Base-by-base conservation (phyloP, 176 grass and related monocot species). In the Pontederia paniculata region DNA sequence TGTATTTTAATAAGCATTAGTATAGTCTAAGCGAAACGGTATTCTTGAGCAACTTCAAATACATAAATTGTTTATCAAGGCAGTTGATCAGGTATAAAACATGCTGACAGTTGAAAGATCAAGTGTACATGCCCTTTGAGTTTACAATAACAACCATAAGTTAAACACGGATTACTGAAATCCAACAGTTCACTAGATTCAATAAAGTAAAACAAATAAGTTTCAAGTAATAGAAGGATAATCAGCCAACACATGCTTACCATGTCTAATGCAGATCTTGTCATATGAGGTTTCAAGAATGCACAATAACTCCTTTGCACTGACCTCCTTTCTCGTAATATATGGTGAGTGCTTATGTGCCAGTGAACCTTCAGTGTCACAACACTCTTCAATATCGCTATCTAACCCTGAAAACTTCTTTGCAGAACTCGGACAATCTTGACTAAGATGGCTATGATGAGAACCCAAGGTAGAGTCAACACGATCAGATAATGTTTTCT, bases 201-300 rank as follows among this genome's bases (percentile, higher is more conserved):
- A 2, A 37, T 37, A 37, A 37, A 37, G 28, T 37, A 37, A 37
- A 37, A 3, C 28, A 37, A 21, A 52, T 72, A 45, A 54, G 50
- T 47, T 0, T 58, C 42, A 50, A 45, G 21, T 9, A 58, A 45
- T 44, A 60, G 2, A 17, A 48, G 12, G 31, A 28, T 37, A 59
- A 4, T 42, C 17, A 70, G 12, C 8, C 42, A 25, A 1, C 55
- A 23, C 41, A 70, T 52, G 81, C 31, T 86, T 96, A 86, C 90
- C 90, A 78, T 80, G 79, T 20, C 9, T 47, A 56, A 69, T 59
- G 45, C 65, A 52, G 25, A 89, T 83, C 71, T 80, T 82, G 46
- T 76, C 67, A 80, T 80, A 77, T 37, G 81, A 22, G 68, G 48
- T 68, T 78, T 77, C 73, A 75, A 96, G 60, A 78, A 78, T 66